Base-by-base conservation (phyloP, 352 stramenopile species). In the Phytophthora citricola region DNA sequence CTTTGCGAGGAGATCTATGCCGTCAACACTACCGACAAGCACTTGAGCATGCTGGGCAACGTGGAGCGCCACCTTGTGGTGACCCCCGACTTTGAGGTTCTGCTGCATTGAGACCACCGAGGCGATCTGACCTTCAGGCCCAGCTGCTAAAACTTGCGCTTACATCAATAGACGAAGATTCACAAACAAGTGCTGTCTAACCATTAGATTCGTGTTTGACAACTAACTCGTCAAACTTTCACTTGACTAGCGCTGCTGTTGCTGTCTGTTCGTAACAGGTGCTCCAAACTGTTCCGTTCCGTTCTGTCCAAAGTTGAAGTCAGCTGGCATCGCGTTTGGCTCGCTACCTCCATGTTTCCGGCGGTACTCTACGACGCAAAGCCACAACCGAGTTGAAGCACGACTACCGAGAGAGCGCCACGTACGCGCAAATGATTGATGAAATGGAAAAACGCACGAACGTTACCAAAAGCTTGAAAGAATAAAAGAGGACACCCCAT, bases 41-140 rank as follows among this genome's bases (percentile, higher is more conserved):
- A 91, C 20, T 60, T 94, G 34, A 93, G 76, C 54, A 89, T 92
- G 63, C 72, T 95, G 11, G 88, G 88, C 40, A 69, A 71, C 36
- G 73, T 94, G 34, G 80, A 92, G 58, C 85, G 83, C 44, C 88
- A 95, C 56, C 71, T 95, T 24, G 85, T 95, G 38, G 80, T 95
- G 62, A 95, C 88, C 29, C 88, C 88, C 29, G 86, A 95, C 83
- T 95, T 94, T 69, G 88, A 95, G 15, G 79, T 79, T 43, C 52
- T 95, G 61, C 76, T 95, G 20, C 75, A 76, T 72, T 95, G 92
- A 58, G 39, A 46, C 43, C 27, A 52, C 45, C 10, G 22, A 39
- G 32, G 32, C 2, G 32, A 12, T 10, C 32, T 14, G 32, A 20
- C 12, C 38, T 43, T 50, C 11, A 5, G 20, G n/a, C 26, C 14